Evolutionary conservation across 257 asterid genomes (phyloP), one percentile per base, ranked within the genome.

Genomic region (Primulina eburnea): DNA sequence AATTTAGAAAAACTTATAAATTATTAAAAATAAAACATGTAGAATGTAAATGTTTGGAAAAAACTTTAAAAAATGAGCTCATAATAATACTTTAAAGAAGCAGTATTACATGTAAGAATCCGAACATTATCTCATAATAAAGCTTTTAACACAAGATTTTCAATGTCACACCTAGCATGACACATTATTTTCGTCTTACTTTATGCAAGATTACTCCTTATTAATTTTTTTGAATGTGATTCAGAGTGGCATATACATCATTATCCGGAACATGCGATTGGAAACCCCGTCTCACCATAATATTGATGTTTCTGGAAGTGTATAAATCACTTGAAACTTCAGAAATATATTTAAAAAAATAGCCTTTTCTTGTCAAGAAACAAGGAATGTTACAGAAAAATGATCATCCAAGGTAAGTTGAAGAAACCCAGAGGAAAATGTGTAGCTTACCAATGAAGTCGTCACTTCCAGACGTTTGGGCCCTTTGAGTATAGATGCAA

Each of bases 391-490:
- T n/a, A 37, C 60, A 47, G 38, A 69, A 71, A 43, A 60, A 33
- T 50, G 67, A 72, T 81, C 82, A 92, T 77, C 73, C 83, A 65
- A 92, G 97, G 73, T 92, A 92, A 47, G 97, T 94, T 69, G 99
- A 91, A 69, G 97, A 85, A 75, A 86, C 83, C 99, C 99, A 89
- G 35, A 93, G 87, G 76, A 93, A 72, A 71, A 87, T 1, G n/a
- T n/a, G 82, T 89, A 93, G 87, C 95, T 87, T 80, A 91, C 75
- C 91, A 93, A 73, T 47, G 99, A 89, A 56, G 97, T 93, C 21
- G 95, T 85, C 74, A 93, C 97, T 88, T 93, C 97, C 90, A 93
- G 82, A 78, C 96, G 89, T 79, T 86, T 87, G 62, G 89, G 88
- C 64, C 97, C 96, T 80, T 83, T 87, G 62, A 89, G 90, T 74